These are phyloP conservation scores for Colletotrichum sp. DNA, from an alignment of 2,329 filamentous ascomycete genomes.

Conservation along the genomic window DNA sequence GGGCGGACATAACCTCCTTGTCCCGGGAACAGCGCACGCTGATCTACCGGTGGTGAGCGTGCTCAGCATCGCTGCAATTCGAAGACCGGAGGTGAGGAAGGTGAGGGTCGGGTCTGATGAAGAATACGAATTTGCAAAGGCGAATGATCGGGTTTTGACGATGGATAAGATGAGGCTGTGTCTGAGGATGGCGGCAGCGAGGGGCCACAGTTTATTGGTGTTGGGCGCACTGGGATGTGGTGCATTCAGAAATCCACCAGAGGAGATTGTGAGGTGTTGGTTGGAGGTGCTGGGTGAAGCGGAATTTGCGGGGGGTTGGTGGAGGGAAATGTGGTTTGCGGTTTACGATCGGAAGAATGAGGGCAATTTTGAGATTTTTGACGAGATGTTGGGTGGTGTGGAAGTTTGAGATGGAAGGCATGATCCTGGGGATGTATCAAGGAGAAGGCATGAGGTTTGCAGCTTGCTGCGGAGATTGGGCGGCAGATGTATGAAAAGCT, in stretches of 20 bases:
- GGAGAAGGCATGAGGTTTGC: not conserved
- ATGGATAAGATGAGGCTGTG: slow-evolving; percentile 68
- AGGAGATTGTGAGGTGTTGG: slow-evolving; percentile 69
- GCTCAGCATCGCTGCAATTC: slow-evolving; percentile 64
- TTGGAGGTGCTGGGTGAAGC: slow-evolving; percentile 61
- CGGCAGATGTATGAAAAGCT: no score
- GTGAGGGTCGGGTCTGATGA: slow-evolving; percentile 25
- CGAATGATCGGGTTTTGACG: slow-evolving; percentile 55
- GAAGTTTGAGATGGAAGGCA: slow-evolving; percentile 25
- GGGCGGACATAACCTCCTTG: slow-evolving; percentile 51
- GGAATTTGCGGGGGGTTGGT: slow-evolving; percentile 70
- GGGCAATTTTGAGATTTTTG: slow-evolving; percentile 58
- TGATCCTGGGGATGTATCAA: not conserved
- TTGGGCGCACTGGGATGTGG: slow-evolving; percentile 75
- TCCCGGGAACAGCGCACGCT: slow-evolving; percentile 31
- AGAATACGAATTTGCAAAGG: slow-evolving; percentile 43
- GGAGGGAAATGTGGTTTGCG: slow-evolving; percentile 68
- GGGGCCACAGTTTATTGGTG: slow-evolving; percentile 63
- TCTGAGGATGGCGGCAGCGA: slow-evolving; percentile 62
- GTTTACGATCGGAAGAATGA: slow-evolving; percentile 53
- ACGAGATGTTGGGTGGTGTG: slow-evolving; percentile 42
- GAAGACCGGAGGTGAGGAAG: slow-evolving; percentile 38
- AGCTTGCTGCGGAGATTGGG: no score
- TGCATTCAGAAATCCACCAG: slow-evolving; percentile 66
- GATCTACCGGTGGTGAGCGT: slow-evolving; percentile 60